Evolutionary conservation across 768 basidiomycete species (phyloP), one percentile per base, ranked within the genome.

Genomic region (Naganishia friedmannii): DNA sequence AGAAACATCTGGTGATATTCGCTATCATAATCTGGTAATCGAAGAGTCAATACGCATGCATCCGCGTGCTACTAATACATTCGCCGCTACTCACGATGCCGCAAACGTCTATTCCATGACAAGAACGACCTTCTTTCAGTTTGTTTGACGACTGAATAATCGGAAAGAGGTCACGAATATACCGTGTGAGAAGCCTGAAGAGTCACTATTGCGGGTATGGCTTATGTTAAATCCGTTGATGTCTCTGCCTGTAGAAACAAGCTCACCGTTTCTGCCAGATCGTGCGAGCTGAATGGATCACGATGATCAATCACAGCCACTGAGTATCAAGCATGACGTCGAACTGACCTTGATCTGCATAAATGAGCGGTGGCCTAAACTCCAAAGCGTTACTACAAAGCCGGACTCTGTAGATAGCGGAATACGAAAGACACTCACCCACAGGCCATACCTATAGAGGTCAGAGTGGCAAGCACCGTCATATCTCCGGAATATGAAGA

Each of bases 131-230:
- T 29, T 19, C 5, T 5, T 29, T 37, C 48, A 56, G 58, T 53
- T 51, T n/a, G 3, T 26, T 21, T 3, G 48, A 12, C 21, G 67
- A 39, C 7, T 26, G 2, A 19, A 15, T 9, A 31, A 7, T 37
- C 7, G 67, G 19, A 45, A 10, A 23, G 68, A 10, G 29, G 10
- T 15, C 10, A 26, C 5, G 13, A 23, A 42, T 6, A 13, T 63
- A 79, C 79, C 79, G 58, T 76, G 75, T 2, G 80, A 79, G 73
- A 81, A 81, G 2, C 80, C 80, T 8, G 80, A 77, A 3, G 80
- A 81, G 60, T 81, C 80, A 54, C 77, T 80, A 9, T 7, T 37
- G 34, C 23, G 63, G 69, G 66, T 51, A 34, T 60, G 39, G 34
- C 29, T 21, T 29, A 26, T 17, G 21, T 15, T 19, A 45, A 54